Evolutionary conservation across 305 asterid species (phyloP), one percentile per base, ranked within the genome.

Genomic region (Fraxinus platypoda): DNA sequence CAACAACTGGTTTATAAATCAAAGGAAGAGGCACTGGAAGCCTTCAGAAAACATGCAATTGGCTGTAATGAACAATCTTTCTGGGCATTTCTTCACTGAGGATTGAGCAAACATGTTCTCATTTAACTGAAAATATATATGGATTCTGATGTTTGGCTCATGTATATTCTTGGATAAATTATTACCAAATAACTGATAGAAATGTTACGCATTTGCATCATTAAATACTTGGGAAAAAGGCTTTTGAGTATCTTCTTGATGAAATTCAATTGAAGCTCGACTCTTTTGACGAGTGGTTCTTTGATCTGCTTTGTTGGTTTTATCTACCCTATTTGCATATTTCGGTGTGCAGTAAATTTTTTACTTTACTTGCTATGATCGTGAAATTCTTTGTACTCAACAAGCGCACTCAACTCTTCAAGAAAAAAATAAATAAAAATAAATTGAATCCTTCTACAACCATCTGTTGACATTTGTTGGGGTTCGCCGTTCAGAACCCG

Each of bases 51-150:
- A 77, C 26, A 54, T 79, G 82, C 82, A 79, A 0, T 79, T 79
- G 74, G 82, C 82, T 34, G 76, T 79, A 11, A 79, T 79, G 82
- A 49, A 70, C 74, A 17, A 30, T 35, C 82, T 75, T 75, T 46
- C 78, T 75, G 78, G 78, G n/a, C 78, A 38, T n/a, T 31, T 70
- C 34, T 70, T 70, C 13, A 70, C 41, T 70, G 41, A 70, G 13
- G 75, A 70, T 34, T 70, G 75, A 70, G 75, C 41, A 15, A 31
- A 31, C 38, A 5, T 70, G 41, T 70, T n/a, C 28, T 4, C 41
- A 70, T 28, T 70, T 35, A 70, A 30, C 43, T 70, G 75, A 30
- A 70, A 30, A 28, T 70, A 31, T 31, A 9, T 28, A 1, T 68
- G 38, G 19, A 13, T 31, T 30, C 43, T 70, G 43, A 31, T 70